Evolutionary conservation across 2,329 filamentous ascomycete genomes (phyloP), one percentile per base, ranked within the genome.

Genomic region (Parastagonospora nodorum): DNA sequence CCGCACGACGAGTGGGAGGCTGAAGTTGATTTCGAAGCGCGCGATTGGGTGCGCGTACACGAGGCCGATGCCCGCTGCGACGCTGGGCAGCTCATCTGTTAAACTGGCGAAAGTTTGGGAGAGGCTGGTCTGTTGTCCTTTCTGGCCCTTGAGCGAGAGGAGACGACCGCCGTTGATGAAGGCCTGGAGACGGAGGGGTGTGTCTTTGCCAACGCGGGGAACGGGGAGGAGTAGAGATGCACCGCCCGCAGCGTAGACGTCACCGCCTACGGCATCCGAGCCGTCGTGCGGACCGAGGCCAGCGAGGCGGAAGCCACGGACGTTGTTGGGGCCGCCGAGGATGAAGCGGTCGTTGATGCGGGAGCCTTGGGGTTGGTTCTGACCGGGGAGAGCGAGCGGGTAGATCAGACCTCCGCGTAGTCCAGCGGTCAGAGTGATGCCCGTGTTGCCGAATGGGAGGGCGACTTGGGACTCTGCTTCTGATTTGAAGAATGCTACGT

Each of bases 11-110:
- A 99, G 73, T 1, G 94, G 94, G 60, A 99, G 74, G 64, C 89
- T 92, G 72, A 99, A 96, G 75, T 99, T 99, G 61, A 99, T 80
- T 78, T 99, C 94, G 58, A 99, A 97, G 48, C 94, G 80, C 9
- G 94, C 94, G 15, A 93, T 88, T 0, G 92, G 92, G 68, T 97
- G 93, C 3, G 92, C 94, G 71, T 99, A 99, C 1, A 99, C 92
- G 16, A 99, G 78, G 0, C 94, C 94, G 10, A 97, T 77, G 24
- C 94, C 94, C 1, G 91, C 93, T 2, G 93, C 88, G 30, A 92
- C 80, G 70, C 90, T 97, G 0, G 94, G 94, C 27, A 92, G 74
- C 4, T 90, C 91, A 45, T 86, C 88, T 15, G 82, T 78, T 12
- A 97, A 76, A 54, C 93, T 88, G 5, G 79, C 80, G 10, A 96